Evolutionary conservation across 305 asterid species (phyloP).

Genomic region (Rubia peregrina): DNA sequence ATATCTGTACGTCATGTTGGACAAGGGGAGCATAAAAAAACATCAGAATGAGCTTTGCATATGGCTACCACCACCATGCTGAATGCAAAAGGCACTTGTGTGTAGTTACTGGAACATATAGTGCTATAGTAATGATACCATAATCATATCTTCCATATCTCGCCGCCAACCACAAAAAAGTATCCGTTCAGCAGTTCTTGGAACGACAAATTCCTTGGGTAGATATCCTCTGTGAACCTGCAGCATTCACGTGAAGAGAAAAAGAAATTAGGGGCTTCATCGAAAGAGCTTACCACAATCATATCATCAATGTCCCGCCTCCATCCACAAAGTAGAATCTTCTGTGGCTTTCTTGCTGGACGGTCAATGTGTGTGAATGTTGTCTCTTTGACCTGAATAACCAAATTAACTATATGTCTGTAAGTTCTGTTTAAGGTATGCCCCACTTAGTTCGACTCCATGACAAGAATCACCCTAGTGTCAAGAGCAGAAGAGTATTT

Average conservation of each 20-base stretch:
- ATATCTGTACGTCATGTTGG: neutral
- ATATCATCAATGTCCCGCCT: slow-evolving; percentile 96
- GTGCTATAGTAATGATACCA: slow-evolving; percentile 50
- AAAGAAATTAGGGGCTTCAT: slow-evolving; percentile 63
- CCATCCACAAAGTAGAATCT: slow-evolving; percentile 98
- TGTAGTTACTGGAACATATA: slow-evolving; percentile 33
- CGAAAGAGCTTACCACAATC: slow-evolving; percentile 86
- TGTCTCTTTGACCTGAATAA: slow-evolving; percentile 89
- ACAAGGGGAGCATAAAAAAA: slow-evolving; percentile 16
- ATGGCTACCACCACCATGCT: slow-evolving; percentile 27
- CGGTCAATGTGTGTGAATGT: slow-evolving; percentile 58
- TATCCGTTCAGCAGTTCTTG: slow-evolving; percentile 72
- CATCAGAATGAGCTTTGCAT: slow-evolving; percentile 24
- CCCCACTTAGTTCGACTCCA: slow-evolving; percentile 47
- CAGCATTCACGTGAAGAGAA: slow-evolving; percentile 72
- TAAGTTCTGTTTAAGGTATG: slow-evolving; percentile 54
- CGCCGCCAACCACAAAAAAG: slow-evolving; percentile 97
- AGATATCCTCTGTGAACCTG: slow-evolving; percentile 73
- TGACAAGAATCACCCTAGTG: slow-evolving; percentile 33
- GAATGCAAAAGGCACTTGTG: slow-evolving; percentile 25
- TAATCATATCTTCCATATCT: slow-evolving; percentile 94
- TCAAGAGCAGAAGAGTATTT: slow-evolving; percentile 24
- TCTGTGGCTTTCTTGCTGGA: slow-evolving; percentile 87
- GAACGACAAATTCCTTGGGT: slow-evolving; percentile 51
- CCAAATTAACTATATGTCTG: slow-evolving; percentile 66